These are phyloP conservation scores for Ambrosia trifida DNA, from an alignment of 129 eudicot genomes.

Conservation along the genomic window DNA sequence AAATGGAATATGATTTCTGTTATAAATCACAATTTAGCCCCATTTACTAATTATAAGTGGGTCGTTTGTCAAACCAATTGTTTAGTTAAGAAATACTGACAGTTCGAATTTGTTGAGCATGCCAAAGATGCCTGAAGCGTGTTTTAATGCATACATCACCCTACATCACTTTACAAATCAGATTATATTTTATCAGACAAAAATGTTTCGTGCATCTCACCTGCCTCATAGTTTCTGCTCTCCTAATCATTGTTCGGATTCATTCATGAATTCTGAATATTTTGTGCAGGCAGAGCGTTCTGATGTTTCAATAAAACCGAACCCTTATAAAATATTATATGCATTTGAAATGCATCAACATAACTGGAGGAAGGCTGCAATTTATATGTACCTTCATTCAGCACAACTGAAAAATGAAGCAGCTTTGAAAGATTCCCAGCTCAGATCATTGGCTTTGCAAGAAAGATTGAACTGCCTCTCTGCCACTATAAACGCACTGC, in stretches of 20 bases:
- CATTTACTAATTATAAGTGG: too few species aligned
- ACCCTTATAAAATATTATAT: constrained; percentile 79
- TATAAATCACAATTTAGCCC: too few species aligned
- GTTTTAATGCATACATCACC: neutral
- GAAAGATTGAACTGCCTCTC: constrained; percentile 85
- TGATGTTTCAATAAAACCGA: constrained; percentile 77
- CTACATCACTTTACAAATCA: neutral
- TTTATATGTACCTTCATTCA: constrained; percentile 71
- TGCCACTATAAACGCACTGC: constrained; percentile 92
- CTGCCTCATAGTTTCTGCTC: neutral
- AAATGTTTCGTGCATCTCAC: neutral
- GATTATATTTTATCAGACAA: neutral
- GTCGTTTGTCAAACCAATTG: too few species aligned
- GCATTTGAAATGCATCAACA: constrained; percentile 91
- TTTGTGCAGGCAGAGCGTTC: constrained; percentile 77
- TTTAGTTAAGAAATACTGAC: neutral
- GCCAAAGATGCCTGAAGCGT: neutral
- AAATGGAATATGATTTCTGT: neutral
- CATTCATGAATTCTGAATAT: neutral
- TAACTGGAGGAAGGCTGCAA: constrained; percentile 95
- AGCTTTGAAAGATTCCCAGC: constrained; percentile 57
- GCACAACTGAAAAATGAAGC: constrained; percentile 63
- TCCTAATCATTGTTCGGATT: neutral
- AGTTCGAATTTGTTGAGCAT: neutral
- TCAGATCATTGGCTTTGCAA: constrained; percentile 62